A percentile compares a stretch with the other conserved stretches of the same genome.
Conservation (phyloP, 164 flowering plant genomes). For the Vitis riparia region DNA sequence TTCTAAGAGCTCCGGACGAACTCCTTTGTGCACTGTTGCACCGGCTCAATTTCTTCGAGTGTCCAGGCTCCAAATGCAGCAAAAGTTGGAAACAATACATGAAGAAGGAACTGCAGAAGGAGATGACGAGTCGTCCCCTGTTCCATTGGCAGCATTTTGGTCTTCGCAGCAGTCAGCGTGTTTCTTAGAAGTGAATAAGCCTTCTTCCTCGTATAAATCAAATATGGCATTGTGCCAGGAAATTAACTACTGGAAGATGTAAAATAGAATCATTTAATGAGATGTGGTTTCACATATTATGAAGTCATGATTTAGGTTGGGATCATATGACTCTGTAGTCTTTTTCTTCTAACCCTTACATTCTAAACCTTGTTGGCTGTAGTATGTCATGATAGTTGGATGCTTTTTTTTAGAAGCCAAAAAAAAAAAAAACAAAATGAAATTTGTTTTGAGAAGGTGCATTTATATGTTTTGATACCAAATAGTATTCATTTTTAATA, state of each 20-base stretch:
- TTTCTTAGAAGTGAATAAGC: constrained; percentile 1
- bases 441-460: too few species aligned
- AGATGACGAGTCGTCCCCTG: neutral
- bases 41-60: constrained; percentile 4
- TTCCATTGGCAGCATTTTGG: neutral
- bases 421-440: too few species aligned
- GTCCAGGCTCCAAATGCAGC: constrained; percentile 6
- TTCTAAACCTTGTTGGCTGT: too few species aligned
- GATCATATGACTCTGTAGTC: too few species aligned
- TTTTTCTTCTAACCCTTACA: too few species aligned
- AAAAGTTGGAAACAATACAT: constrained; percentile 13
- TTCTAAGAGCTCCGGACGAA: neutral
- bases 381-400: too few species aligned
- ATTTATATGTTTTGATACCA: too few species aligned
- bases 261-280: neutral
- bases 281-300: too few species aligned
- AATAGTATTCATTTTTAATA: too few species aligned
- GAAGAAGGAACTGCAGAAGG: constrained; percentile 12
- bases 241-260: neutral
- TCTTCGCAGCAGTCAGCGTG: neutral
- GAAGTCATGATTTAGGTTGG: too few species aligned
- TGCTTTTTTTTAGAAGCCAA: too few species aligned
- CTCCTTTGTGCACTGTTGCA: constrained; percentile 17
- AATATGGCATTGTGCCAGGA: neutral
- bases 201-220: neutral